Percentiles rank a stretch among this genome's conserved stretches.
Conservation (phyloP, 2,329 filamentous ascomycete genomes). For the Aspergillus quadrilineatus region DNA sequence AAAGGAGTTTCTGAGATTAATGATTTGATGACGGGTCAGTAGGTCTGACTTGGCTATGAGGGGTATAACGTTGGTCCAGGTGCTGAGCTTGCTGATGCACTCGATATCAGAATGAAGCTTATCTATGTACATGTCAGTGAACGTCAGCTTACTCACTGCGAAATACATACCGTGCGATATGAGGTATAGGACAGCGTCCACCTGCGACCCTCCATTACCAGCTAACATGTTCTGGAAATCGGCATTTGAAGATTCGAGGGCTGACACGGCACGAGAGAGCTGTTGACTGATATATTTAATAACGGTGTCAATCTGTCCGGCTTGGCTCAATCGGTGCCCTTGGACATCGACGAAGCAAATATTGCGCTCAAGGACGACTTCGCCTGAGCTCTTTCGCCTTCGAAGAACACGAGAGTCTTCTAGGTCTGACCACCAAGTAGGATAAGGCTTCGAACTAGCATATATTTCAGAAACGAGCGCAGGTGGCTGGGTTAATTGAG, state of each 20-base stretch:
- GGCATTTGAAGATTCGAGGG: slow-evolving; percentile 63
- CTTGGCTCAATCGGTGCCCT: slow-evolving; percentile 53
- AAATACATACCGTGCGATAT: slow-evolving; percentile 65
- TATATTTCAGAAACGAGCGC: slow-evolving; percentile 64
- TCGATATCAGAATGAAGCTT: slow-evolving; percentile 66
- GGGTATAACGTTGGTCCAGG: slow-evolving; percentile 80
- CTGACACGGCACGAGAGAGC: slow-evolving; percentile 62
- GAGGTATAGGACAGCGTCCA: slow-evolving; percentile 84
- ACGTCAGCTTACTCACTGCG: not conserved
- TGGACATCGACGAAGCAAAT: slow-evolving; percentile 90
- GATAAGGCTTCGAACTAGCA: slow-evolving; percentile 80
- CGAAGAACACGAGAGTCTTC: slow-evolving; percentile 62
- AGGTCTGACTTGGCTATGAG: slow-evolving; percentile 76
- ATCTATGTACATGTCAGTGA: slow-evolving; percentile 41
- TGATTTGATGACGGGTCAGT: slow-evolving; percentile 58
- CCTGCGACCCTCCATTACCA: slow-evolving; percentile 76
- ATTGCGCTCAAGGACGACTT: slow-evolving; percentile 82
- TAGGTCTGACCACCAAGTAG: slow-evolving; percentile 82
- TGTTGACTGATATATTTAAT: slow-evolving; percentile 72
- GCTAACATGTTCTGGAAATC: slow-evolving; percentile 77
- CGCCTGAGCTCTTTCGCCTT: slow-evolving; percentile 69
- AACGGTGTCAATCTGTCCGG: slow-evolving; percentile 59
- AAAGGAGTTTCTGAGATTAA: slow-evolving; percentile 57
- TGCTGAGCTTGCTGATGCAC: slow-evolving; percentile 67
- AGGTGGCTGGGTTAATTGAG: slow-evolving; percentile 20